Evolutionary conservation across 2,329 filamentous ascomycete genomes (phyloP).

Genomic region (Ascochyta koolunga): DNA sequence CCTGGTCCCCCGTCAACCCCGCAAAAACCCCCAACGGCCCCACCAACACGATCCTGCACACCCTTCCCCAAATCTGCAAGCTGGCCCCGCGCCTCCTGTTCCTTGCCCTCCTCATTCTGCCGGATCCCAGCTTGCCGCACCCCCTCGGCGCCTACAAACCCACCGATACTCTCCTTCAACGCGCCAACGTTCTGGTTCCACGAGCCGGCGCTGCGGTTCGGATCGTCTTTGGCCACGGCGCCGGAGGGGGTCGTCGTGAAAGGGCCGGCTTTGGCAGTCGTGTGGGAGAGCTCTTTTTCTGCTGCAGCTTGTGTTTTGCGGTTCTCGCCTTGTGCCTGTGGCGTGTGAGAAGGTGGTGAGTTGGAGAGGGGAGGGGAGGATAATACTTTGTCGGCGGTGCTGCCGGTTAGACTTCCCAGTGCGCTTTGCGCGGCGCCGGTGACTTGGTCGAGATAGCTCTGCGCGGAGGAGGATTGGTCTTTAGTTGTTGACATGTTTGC

Average conservation of each 20-base stretch:
- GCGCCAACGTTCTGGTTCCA: constrained; percentile 92
- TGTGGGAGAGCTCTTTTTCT: constrained; percentile 77
- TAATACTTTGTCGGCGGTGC: constrained; percentile 66
- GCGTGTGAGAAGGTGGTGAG: background rate
- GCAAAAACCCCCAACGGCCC: constrained; percentile 73
- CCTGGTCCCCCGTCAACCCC: constrained; percentile 72
- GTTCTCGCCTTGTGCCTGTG: constrained; percentile 63
- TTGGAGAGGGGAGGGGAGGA: constrained; percentile 2
- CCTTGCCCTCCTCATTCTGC: constrained; percentile 81
- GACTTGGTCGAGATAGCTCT: constrained; percentile 70
- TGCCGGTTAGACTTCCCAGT: constrained; percentile 76
- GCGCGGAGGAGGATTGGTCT: constrained; percentile 72
- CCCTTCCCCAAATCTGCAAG: constrained; percentile 75
- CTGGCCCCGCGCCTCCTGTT: constrained; percentile 83
- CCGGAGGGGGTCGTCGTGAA: constrained; percentile 72
- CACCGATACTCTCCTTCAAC: constrained; percentile 81
- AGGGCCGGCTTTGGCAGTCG: constrained; percentile 75
- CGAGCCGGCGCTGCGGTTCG: constrained; percentile 71
- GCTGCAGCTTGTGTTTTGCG: constrained; percentile 69
- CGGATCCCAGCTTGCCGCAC: constrained; percentile 75
- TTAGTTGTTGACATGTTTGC: constrained; percentile 60
- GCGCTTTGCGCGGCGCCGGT: constrained; percentile 74
- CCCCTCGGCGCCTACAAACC: constrained; percentile 73
- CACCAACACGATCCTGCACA: constrained; percentile 61
- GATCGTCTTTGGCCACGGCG: constrained; percentile 72